Evolutionary conservation across 768 basidiomycete species (phyloP), one percentile per base, ranked within the genome.

Genomic region (Rossbeevera mucosa): DNA sequence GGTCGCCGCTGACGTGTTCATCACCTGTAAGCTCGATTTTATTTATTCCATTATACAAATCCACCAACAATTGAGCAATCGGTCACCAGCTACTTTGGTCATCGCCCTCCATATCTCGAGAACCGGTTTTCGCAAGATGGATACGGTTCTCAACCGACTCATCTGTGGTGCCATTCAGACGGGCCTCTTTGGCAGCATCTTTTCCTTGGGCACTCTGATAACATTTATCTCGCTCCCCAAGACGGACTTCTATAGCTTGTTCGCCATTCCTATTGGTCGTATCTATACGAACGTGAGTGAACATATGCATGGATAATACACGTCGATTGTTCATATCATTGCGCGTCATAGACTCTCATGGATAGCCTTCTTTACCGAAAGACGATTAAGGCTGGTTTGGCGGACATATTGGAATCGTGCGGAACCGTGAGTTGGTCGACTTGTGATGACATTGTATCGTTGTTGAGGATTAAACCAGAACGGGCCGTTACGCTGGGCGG

Each of bases 281-380:
- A 28, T 44, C 44, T 44, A 44, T n/a, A 44, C 44, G 44, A 44
- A 44, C 21, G 44, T 44, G 26, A 25, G 44, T 7, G 33, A 7
- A 36, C n/a, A 16, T n/a, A 14, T 20, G 14, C 12, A 22, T 11
- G 12, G 4, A 24, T 14, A 25, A 25, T 9, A 16, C 14, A 25
- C 18, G 8, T 7, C 9, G 4, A 24, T 8, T 3, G 12, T 24
- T n/a, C 14, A 16, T 16, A 16, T 24, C 4, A 3, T 31, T 14
- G 7, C 14, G 47, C 22, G 26, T 4, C 16, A 5, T 51, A 58
- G 57, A 58, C 57, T 5, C 51, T 55, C 11, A 21, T 55, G 50
- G 54, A 55, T n/a, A 52, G 38, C 18, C 55, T 54, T 7, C 55
- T 56, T 18, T 40, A 38, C 5, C 55, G 55, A 5, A 40, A 56